Evolutionary conservation across 2,329 filamentous ascomycete species (phyloP).

Genomic region (Ophiostoma novo-ulmi): DNA sequence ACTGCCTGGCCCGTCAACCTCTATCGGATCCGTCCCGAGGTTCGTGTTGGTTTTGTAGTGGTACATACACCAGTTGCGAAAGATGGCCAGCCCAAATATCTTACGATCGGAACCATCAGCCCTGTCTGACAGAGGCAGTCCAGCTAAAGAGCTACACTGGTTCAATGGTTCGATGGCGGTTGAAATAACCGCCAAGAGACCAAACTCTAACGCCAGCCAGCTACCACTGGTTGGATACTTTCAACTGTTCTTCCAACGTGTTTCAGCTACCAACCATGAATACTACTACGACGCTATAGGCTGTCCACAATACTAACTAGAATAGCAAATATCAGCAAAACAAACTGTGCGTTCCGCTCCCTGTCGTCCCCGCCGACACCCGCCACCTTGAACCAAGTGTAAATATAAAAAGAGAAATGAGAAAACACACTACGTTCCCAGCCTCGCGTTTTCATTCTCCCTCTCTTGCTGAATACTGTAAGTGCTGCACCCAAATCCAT

Average conservation of each 20-base stretch:
- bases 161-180: neutral
- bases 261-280: neutral
- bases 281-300: neutral
- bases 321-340: neutral
- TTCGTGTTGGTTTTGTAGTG: neutral
- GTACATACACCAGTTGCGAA: neutral
- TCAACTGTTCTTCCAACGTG: slow-evolving; percentile 9
- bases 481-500: neutral
- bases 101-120: neutral
- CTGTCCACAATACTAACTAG: neutral
- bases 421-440: neutral
- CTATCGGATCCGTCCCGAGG: slow-evolving; percentile 4
- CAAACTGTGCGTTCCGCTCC: slow-evolving; percentile 8
- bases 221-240: neutral
- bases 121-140: neutral
- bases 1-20: neutral
- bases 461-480: neutral
- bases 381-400: slow-evolving; percentile 8
- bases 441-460: neutral
- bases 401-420: neutral
- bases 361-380: slow-evolving; percentile 10
- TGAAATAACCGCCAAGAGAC: neutral
- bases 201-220: neutral
- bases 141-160: neutral
- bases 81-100: neutral